Conservation (phyloP, 768 basidiomycete genomes). For the Naganishia vishniacii region DNA sequence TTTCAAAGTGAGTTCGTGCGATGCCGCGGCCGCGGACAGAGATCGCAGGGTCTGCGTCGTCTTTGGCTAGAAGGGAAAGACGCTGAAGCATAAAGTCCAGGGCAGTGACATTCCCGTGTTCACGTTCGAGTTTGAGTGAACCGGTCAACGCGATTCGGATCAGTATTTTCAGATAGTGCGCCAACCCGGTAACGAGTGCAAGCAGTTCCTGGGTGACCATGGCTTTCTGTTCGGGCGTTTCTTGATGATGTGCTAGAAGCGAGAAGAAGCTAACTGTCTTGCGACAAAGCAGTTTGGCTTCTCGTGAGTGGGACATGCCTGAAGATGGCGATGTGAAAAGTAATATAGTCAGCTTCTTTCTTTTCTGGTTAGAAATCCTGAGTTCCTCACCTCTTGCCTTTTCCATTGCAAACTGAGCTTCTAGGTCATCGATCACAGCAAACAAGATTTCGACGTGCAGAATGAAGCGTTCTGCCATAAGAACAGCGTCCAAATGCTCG, state of each 20-base stretch:
- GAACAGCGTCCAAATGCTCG: slow-evolving; percentile 90
- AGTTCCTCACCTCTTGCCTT: slow-evolving; percentile 70
- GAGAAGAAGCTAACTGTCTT: slow-evolving; percentile 99
- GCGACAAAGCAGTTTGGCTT: slow-evolving; percentile 96
- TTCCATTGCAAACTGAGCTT: slow-evolving; percentile 72
- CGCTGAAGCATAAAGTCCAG: slow-evolving; percentile 88
- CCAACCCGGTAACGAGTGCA: slow-evolving; percentile 94
- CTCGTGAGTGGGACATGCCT: slow-evolving; percentile 98
- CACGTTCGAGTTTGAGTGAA: slow-evolving; percentile 88
- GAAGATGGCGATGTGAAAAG: background rate
- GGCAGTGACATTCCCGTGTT: slow-evolving; percentile 72
- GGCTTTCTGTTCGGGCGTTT: slow-evolving; percentile 63
- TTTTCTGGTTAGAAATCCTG: too few relatives aligned
- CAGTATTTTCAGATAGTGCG: slow-evolving; percentile 98
- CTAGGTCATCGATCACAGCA: slow-evolving; percentile 92
- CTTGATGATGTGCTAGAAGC: slow-evolving; percentile 83
- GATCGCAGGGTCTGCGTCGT: slow-evolving; percentile 48
- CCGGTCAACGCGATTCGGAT: slow-evolving; percentile 96
- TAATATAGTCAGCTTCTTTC: slow-evolving; percentile 24
- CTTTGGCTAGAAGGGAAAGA: slow-evolving; percentile 75
- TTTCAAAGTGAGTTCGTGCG: background rate
- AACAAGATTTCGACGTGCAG: slow-evolving; percentile 97
- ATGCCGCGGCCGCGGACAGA: slow-evolving; percentile 33
- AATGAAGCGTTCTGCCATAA: slow-evolving; percentile 98
- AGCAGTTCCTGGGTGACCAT: slow-evolving; percentile 95